Base-by-base conservation (phyloP, 2,329 filamentous ascomycete species). In the Ceratocystis eucalypticola region DNA sequence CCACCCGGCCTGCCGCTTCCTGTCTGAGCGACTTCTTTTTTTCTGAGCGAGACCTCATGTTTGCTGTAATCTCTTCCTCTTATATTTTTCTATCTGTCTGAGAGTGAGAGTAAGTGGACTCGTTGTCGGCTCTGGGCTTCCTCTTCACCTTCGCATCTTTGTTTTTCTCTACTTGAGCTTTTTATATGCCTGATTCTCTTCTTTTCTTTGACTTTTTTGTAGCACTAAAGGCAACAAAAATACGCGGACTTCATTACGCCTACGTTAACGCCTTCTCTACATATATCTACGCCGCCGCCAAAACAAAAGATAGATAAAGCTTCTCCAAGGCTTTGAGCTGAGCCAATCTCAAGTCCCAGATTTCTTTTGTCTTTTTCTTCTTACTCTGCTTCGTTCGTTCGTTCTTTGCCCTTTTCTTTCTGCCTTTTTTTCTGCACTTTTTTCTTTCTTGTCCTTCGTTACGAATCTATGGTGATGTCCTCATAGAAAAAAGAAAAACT, bases 391-490 rank as follows among this genome's bases (percentile, higher is more conserved):
- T 67, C 50, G 30, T 33, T 59, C 46, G 46, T 55, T 65, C 30
- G 44, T 37, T 41, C 59, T 57, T 12, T 20, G 28, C 25, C 22
- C 48, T 20, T 64, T 41, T 46, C 30, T 25, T 25, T 25, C 22
- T 7, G 22, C 53, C 46, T 61, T 46, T 57, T 61, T 64, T 25
- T 55, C 28, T 55, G 6, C 53, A 20, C 53, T 48, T 65, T 30
- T 41, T 41, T 48, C 33, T 25, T 44, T 46, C 44, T 55, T 59
- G 37, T 48, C 28, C 61, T 57, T 66, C 17, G 46, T 66, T 63
- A 66, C 62, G 65, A 67, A 64, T 64, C 33, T 33, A 67, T 45
- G 65, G 61, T 64, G 25, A 67, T 64, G 61, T 61, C 61, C 65
- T 59, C 46, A 64, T 67, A 67, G 61, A 67, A 37, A 33, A 41